A percentile compares a stretch with the other conserved stretches of the same genome.
phyloP scores from a whole-genome alignment of 176 grass and related monocot species.

The Avena atlantica region DNA sequence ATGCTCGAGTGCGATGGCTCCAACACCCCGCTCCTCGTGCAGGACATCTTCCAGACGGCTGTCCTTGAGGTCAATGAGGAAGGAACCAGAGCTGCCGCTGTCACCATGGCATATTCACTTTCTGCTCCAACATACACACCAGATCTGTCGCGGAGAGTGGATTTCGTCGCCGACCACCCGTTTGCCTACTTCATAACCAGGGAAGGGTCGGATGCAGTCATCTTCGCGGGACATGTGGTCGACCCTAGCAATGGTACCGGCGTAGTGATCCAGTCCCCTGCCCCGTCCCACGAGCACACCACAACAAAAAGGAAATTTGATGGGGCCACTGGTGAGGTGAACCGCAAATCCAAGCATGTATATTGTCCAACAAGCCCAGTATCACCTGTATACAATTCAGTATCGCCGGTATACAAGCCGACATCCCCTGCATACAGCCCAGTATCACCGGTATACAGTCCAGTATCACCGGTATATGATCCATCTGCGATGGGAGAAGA shows the following conservation, averaged over 20 bases:
- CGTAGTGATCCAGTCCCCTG: neutral
- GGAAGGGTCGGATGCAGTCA: neutral
- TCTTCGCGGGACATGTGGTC: neutral
- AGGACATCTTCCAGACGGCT: neutral
- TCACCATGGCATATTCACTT: neutral
- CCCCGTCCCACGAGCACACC: neutral
- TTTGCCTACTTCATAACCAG: neutral
- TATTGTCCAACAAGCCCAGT: neutral
- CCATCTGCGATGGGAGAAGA: no score
- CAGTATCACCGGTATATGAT: no score
- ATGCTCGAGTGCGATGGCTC: neutral
- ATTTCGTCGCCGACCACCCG: constrained; percentile 15
- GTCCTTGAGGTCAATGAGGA: neutral
- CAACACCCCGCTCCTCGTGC: neutral
- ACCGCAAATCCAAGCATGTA: no score
- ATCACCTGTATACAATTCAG: no score
- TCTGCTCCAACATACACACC: neutral
- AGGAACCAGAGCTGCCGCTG: neutral
- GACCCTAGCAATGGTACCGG: neutral
- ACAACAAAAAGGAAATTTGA: neutral
- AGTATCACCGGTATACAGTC: no score
- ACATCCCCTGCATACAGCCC: no score
- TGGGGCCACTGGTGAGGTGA: neutral
- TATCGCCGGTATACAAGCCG: no score
- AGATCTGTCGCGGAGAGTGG: neutral